These are phyloP conservation scores for Colletotrichum sp. DNA, from an alignment of 2,329 filamentous ascomycete species.

Conservation along the genomic window DNA sequence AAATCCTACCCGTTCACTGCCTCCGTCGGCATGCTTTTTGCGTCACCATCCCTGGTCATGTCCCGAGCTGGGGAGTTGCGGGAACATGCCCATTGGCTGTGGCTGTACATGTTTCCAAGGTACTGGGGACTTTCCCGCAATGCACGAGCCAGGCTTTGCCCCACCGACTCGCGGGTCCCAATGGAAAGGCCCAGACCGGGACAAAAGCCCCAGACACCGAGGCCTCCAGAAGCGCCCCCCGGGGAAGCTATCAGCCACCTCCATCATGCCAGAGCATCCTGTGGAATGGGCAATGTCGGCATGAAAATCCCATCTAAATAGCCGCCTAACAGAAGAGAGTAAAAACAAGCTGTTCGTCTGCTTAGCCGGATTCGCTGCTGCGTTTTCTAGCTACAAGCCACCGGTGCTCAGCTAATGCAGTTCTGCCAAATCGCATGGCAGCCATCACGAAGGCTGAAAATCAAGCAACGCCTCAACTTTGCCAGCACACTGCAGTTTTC, in stretches of 20 bases:
- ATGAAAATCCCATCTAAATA: not conserved
- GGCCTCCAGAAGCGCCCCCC: not conserved
- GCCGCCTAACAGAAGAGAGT: not conserved
- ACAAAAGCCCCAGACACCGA: not conserved
- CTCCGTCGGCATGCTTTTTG: conserved; percentile 6
- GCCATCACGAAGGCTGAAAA: not conserved
- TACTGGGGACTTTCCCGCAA: conserved; percentile 14
- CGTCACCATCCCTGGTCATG: conserved; percentile 19
- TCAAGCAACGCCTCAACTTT: not conserved
- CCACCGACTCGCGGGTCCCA: not conserved
- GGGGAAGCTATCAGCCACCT: conserved; percentile 4
- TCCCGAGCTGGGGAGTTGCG: conserved; percentile 4
- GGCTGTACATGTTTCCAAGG: not conserved
- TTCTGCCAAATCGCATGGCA: not conserved
- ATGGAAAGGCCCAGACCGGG: conserved; percentile 3
- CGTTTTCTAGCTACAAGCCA: not conserved
- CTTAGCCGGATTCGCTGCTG: not conserved
- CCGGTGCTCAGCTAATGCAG: not conserved
- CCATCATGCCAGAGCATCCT: conserved; percentile 2
- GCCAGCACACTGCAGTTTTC: not conserved
- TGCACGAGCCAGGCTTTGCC: conserved; percentile 1
- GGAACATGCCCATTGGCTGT: conserved; percentile 19
- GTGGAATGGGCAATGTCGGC: not conserved
- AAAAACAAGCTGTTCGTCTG: not conserved
- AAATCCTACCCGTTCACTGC: not conserved